phyloP scores from a whole-genome alignment of 1,139 yeast species.

The Candida glucosophila region DNA sequence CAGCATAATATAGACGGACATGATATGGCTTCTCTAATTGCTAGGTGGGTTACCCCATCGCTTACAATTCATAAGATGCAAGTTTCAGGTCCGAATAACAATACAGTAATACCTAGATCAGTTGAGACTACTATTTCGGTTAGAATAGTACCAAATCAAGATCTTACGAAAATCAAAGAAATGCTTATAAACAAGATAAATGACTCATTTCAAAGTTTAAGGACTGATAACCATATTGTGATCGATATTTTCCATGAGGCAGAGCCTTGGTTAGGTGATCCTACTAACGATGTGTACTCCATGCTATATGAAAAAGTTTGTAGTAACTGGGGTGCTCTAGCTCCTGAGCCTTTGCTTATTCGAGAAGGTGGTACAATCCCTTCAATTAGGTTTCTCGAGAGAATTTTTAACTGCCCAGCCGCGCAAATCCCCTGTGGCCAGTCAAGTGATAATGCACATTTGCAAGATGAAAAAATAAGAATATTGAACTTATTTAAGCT shows the following conservation, averaged over 20 bases:
- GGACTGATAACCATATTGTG: constrained; percentile 51
- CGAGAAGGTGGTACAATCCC: constrained; percentile 98
- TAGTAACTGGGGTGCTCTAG: constrained; percentile 53
- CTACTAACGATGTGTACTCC: constrained; percentile 62
- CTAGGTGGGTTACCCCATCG: constrained; percentile 91
- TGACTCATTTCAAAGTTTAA: constrained; percentile 22
- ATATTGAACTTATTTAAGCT: constrained; percentile 71
- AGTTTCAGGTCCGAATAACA: constrained; percentile 86
- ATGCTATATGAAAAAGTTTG: constrained; percentile 52
- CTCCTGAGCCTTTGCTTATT: constrained; percentile 65
- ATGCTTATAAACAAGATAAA: constrained; percentile 40
- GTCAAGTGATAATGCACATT: constrained; percentile 88
- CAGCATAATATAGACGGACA: constrained; percentile 16
- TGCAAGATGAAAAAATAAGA: constrained; percentile 77
- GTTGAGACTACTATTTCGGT: constrained; percentile 74
- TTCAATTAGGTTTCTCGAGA: constrained; percentile 76
- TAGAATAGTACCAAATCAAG: constrained; percentile 86
- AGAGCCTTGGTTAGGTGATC: constrained; percentile 95
- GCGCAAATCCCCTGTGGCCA: constrained; percentile 97
- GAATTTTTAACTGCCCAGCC: constrained; percentile 76
- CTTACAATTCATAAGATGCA: constrained; percentile 79
- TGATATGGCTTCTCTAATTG: constrained; percentile 48
- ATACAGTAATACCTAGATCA: constrained; percentile 79
- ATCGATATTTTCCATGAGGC: constrained; percentile 71
- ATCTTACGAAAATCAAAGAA: constrained; percentile 45